Evolutionary conservation across 1,284 basidiomycete genomes (phyloP).

Genomic region (Mycena sp.): DNA sequence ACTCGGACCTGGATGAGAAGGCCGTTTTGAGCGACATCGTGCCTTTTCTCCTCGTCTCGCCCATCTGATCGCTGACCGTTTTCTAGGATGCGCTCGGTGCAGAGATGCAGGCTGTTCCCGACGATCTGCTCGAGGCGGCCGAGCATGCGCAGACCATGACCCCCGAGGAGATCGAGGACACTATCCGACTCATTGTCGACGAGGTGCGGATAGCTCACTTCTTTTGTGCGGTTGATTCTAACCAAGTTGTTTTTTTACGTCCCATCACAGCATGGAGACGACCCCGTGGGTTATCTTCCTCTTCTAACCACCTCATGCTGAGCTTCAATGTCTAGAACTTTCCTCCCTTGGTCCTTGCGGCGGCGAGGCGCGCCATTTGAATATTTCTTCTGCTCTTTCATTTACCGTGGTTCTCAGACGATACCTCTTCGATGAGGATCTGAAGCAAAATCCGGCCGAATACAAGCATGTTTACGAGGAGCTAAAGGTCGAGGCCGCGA

Average conservation of each 20-base stretch:
- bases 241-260: neutral
- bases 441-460: conserved; percentile 16
- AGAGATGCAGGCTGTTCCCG: conserved; percentile 4
- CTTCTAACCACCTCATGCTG: neutral
- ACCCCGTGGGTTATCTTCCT: conserved; percentile 12
- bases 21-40: neutral
- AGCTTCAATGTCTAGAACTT: conserved; percentile 18
- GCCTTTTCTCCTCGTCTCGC: neutral
- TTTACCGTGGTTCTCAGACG: neutral
- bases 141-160: conserved; percentile 8
- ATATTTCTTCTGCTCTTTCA: neutral
- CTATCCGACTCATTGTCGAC: conserved; percentile 2
- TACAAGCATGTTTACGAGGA: conserved; percentile 33
- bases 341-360: conserved; percentile 13
- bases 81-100: neutral
- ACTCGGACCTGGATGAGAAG: conserved; percentile 3
- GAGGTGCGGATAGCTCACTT: no score
- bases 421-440: conserved; percentile 18
- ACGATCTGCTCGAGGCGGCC: conserved; percentile 10
- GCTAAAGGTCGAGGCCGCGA: conserved; percentile 43
- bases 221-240: neutral
- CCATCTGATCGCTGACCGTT: neutral
- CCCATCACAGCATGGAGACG: conserved; percentile 19
- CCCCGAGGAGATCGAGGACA: conserved; percentile 5
- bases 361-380: conserved; percentile 9